A percentile compares a stretch with the other conserved stretches of the same genome.
phyloP scores from a whole-genome alignment of 129 eudicot genomes.

The Centella asiatica region DNA sequence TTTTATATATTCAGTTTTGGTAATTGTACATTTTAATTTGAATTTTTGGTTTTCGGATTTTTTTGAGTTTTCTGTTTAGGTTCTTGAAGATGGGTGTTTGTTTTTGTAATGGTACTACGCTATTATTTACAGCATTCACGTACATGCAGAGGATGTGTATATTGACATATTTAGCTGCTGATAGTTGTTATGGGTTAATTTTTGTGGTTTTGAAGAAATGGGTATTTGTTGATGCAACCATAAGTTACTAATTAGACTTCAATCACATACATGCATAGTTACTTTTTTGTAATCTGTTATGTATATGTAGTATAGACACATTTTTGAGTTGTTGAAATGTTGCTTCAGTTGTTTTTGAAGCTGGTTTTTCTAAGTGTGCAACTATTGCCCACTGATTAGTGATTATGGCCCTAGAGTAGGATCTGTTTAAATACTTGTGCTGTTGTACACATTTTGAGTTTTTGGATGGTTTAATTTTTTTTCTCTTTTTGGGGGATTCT shows the following conservation, averaged over 20 bases:
- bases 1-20: background rate
- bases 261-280: background rate
- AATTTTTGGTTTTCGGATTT: background rate
- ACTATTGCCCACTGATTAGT: no score
- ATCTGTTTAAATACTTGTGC: background rate
- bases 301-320: background rate
- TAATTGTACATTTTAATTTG: background rate
- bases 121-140: background rate
- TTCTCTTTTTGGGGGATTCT: no score
- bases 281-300: background rate
- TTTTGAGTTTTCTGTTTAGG: background rate
- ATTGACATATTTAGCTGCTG: background rate
- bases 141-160: background rate
- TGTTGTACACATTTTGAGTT: background rate
- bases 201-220: background rate
- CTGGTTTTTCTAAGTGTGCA: background rate
- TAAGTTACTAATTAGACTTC: background rate
- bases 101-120: background rate
- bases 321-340: background rate
- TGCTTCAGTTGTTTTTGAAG: background rate
- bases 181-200: background rate
- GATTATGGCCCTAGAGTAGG: no score
- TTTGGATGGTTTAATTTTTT: background rate
- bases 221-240: background rate
- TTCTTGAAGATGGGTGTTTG: conserved; percentile 1